These are phyloP conservation scores for Eucalyptus urophylla DNA, from an alignment of 345 rosid species.

Conservation along the genomic window DNA sequence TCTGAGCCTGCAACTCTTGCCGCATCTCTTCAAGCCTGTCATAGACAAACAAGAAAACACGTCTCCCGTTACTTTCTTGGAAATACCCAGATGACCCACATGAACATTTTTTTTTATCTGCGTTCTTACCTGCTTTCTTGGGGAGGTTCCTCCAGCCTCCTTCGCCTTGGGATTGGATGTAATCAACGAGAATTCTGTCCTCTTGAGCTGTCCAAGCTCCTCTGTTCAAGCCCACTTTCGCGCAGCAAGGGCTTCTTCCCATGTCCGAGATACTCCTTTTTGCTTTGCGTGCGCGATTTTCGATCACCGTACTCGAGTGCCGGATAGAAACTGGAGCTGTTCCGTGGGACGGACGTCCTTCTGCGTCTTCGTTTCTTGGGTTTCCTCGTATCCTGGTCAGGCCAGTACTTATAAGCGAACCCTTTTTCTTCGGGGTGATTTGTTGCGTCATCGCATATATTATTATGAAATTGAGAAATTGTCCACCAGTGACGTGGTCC, in stretches of 20 bases:
- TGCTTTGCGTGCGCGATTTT: background rate
- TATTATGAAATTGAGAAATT: background rate
- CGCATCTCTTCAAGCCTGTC: slow-evolving; percentile 12
- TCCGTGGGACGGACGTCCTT: background rate
- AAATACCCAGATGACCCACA: background rate
- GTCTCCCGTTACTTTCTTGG: background rate
- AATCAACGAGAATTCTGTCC: slow-evolving; percentile 1
- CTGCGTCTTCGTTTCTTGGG: background rate
- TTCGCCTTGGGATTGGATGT: slow-evolving; percentile 3
- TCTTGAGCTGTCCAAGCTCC: slow-evolving; percentile 20
- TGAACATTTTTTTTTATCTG: background rate
- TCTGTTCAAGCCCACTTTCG: slow-evolving; percentile 4
- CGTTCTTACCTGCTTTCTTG: slow-evolving; percentile 1
- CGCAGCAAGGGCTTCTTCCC: slow-evolving; percentile 13
- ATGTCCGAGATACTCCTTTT: background rate
- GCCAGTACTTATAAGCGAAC: background rate
- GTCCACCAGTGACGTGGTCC: background rate
- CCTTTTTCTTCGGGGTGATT: background rate
- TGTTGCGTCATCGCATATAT: background rate
- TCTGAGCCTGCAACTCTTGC: slow-evolving; percentile 23
- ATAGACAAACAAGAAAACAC: background rate
- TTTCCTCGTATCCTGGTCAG: background rate
- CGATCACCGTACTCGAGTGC: background rate
- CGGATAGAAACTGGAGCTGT: background rate
- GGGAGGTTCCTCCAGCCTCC: slow-evolving; percentile 8